Conservation (phyloP, 2,329 filamentous ascomycete species). For the Calcarisporium arbuscula region DNA sequence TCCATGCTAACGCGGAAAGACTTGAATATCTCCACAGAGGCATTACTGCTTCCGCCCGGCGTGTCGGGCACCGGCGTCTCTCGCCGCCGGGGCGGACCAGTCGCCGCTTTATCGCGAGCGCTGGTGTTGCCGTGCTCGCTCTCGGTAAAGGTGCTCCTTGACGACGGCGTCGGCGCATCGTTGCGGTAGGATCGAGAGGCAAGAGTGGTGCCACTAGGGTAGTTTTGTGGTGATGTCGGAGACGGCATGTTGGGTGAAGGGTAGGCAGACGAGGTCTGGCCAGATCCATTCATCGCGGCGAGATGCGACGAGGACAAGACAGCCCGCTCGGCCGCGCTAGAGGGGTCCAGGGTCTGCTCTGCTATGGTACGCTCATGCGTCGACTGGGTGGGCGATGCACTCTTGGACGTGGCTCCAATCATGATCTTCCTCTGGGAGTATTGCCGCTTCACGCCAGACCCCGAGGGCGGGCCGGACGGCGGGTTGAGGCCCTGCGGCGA, state of each 20-base stretch:
- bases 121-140: constrained; percentile 31
- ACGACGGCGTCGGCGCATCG: constrained; percentile 47
- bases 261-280: constrained; percentile 49
- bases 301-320: constrained; percentile 64
- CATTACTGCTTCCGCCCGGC: constrained; percentile 43
- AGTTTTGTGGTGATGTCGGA: constrained; percentile 59
- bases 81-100: constrained; percentile 46
- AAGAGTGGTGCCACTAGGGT: constrained; percentile 49
- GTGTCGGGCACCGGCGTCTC: constrained; percentile 59
- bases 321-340: constrained; percentile 61
- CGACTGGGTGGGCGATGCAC: constrained; percentile 66
- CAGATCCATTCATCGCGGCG: constrained; percentile 60
- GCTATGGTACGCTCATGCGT: constrained; percentile 59
- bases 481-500: constrained; percentile 54
- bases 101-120: constrained; percentile 22
- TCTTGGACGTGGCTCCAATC: constrained; percentile 67
- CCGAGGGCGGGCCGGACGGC: constrained; percentile 42
- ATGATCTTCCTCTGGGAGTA: constrained; percentile 72
- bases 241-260: constrained; percentile 63
- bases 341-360: constrained; percentile 62
- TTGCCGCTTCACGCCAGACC: constrained; percentile 58
- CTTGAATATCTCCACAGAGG: constrained; percentile 93
- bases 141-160: constrained; percentile 49
- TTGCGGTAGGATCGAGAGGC: constrained; percentile 54
- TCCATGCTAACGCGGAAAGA: constrained; percentile 97